Percentiles rank a stretch among this genome's conserved stretches.
Conservation (phyloP, 495 filamentous ascomycete species). For the Darksidea phi region DNA sequence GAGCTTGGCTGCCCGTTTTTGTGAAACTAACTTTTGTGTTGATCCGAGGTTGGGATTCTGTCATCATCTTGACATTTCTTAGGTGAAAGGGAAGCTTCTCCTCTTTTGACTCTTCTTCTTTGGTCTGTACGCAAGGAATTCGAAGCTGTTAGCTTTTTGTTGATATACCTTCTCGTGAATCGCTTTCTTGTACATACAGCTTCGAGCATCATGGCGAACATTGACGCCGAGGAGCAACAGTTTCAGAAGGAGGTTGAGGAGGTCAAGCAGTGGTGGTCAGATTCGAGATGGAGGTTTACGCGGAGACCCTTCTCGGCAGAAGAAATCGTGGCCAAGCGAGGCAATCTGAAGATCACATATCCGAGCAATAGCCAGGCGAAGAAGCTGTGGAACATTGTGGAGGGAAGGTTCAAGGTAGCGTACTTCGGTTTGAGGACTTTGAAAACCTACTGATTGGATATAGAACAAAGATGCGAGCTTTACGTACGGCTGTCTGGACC, state of each 20-base stretch:
- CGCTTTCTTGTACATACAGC: constrained; percentile 1
- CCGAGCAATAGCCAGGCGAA: constrained; percentile 82
- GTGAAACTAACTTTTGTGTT: background rate
- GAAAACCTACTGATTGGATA: background rate
- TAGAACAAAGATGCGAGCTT: constrained; percentile 81
- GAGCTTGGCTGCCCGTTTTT: constrained; percentile 27
- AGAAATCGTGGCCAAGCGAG: constrained; percentile 93
- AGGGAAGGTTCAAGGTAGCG: constrained; percentile 75
- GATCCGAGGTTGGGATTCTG: constrained; percentile 11
- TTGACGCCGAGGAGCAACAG: constrained; percentile 73
- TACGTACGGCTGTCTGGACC: constrained; percentile 96
- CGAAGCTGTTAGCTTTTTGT: background rate
- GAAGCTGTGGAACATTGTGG: constrained; percentile 92
- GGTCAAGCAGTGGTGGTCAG: constrained; percentile 92
- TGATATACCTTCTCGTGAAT: constrained; percentile 2
- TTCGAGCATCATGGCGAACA: constrained; percentile 28
- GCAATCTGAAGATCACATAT: constrained; percentile 87
- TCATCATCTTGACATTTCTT: constrained; percentile 14
- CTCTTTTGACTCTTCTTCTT: constrained; percentile 1
- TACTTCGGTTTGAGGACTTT: background rate
- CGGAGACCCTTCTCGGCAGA: constrained; percentile 92
- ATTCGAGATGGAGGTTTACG: constrained; percentile 88
- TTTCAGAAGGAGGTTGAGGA: constrained; percentile 79
- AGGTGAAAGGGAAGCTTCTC: constrained; percentile 2
- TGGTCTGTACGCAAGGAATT: background rate